Base-by-base conservation (phyloP, 495 filamentous ascomycete genomes). In the Talaromyces adpressus region DNA sequence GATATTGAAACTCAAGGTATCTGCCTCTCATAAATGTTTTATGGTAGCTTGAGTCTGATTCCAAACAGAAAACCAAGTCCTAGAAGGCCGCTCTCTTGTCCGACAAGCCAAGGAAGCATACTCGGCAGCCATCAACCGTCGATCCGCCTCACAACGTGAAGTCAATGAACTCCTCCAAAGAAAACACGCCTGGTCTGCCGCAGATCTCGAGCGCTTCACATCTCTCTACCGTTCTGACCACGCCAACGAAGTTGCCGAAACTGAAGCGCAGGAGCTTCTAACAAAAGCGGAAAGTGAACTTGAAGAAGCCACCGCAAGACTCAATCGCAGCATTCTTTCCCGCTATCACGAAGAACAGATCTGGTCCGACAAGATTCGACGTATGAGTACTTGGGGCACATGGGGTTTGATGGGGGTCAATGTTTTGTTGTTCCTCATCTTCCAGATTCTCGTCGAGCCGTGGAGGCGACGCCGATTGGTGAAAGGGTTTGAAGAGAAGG, bases 331-430 rank as follows among this genome's bases (percentile, higher is more conserved):
- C 39, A 97, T 98, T 63, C 79, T 97, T 34, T 87, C 87, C 30
- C 86, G 94, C 29, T 98, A 98, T 76, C 94, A 98, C 76, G 94
- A 98, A 75, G 94, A 98, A 76, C 94, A 98, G 80, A 96, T 98
- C 54, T 98, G 94, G 94, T 93, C 89, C 68, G 94, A 98, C 70
- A 94, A 96, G 71, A 98, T 98, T 71, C 83, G 94, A 49, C 80
- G 94, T 63, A 96, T 97, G 84, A 91, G 87, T 67, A 98, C 94
- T 5, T 98, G 94, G 94, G 92, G 94, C 23, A 98, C 94, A 2
- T 97, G 95, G 88, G 94, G 94, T 0, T 75, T 98, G 66, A 98
- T 98, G 94, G 93, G 94, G 6, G 83, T 98, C 51, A 98, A 98
- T 68, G 88, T 98, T 3, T 73, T 98, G 45, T 72, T 98, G 45